Conservation (phyloP, 2,329 filamentous ascomycete genomes). For the Orbilia blumenaviensis region DNA sequence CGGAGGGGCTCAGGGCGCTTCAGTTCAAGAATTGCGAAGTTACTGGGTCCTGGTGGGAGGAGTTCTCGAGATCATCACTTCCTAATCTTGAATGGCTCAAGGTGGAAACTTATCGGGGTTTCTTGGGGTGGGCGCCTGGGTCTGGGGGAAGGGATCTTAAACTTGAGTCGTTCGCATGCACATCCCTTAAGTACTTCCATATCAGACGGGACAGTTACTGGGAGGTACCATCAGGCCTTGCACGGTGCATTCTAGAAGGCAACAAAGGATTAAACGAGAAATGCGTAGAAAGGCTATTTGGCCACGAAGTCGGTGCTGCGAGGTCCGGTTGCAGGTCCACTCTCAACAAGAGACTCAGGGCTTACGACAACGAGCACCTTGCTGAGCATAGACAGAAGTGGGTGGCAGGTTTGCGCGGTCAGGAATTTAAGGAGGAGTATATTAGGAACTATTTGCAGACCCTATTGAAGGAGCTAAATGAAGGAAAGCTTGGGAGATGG, state of each 20-base stretch:
- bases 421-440: background rate
- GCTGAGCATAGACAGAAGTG: background rate
- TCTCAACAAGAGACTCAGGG: background rate
- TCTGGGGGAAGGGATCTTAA: no score
- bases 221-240: no score
- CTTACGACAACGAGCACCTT: background rate
- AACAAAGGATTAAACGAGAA: background rate
- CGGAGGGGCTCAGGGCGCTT: background rate
- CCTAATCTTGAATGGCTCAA: background rate
- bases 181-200: background rate
- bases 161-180: background rate
- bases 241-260: background rate
- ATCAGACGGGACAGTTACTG: no score
- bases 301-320: background rate
- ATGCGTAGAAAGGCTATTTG: background rate
- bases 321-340: background rate
- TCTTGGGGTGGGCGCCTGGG: no score
- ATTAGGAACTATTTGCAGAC: background rate
- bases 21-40: background rate
- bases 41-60: background rate
- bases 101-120: no score
- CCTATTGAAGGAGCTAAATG: background rate
- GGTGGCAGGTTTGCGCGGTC: background rate
- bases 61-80: background rate
- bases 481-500: background rate